phyloP scores from a whole-genome alignment of 2,329 filamentous ascomycete genomes.

The Paraconiothyrium brasiliense region DNA sequence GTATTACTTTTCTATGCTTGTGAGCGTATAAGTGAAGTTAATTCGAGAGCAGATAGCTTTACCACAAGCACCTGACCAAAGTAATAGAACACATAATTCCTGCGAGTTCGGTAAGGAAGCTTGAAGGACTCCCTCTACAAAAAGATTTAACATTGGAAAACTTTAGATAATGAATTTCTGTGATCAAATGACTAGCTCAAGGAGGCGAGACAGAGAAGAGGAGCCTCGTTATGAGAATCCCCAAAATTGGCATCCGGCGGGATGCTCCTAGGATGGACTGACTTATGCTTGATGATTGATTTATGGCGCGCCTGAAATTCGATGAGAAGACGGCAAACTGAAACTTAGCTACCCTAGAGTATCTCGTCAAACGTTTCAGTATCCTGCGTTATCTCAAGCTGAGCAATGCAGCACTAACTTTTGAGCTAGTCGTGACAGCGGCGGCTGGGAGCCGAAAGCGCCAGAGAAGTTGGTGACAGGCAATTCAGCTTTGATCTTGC shows the following conservation, averaged over 20 bases:
- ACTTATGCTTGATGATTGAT: not conserved
- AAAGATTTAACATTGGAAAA: no score
- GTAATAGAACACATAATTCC: not conserved
- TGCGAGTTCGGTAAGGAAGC: no score
- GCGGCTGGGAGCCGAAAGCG: no score
- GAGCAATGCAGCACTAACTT: no score
- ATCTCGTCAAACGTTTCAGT: not conserved
- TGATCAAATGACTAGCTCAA: no score
- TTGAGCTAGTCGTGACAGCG: no score
- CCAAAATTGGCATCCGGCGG: not conserved
- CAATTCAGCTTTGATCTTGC: no score
- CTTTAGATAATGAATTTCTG: no score
- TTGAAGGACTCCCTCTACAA: no score
- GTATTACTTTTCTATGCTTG: not conserved
- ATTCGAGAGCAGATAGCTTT: not conserved
- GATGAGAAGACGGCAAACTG: not conserved
- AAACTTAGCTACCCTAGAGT: not conserved
- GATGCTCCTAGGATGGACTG: not conserved
- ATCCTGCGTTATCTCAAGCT: no score
- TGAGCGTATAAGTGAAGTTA: not conserved
- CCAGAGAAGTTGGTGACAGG: no score
- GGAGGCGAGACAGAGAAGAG: not conserved
- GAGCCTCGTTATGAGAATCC: not conserved
- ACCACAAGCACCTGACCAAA: not conserved
- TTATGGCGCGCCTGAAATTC: not conserved